Evolutionary conservation across 2,329 filamentous ascomycete species (phyloP).

Genomic region (Microascus cirrosus): DNA sequence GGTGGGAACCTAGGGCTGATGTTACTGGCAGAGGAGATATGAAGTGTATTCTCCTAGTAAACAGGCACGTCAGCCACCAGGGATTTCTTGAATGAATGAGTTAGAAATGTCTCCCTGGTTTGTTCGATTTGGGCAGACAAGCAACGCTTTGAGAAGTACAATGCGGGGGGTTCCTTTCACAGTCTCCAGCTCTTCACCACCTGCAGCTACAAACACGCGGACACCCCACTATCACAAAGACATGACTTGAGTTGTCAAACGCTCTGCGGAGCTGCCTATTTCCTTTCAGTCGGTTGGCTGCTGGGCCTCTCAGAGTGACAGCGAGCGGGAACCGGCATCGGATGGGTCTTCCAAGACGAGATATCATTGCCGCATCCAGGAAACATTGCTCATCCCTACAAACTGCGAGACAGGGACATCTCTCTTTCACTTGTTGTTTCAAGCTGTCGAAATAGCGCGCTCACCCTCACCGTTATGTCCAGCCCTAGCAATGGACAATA

Average conservation of each 20-base stretch:
- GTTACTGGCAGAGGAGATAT: background rate
- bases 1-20: background rate
- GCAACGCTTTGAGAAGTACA: background rate
- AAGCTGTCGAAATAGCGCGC: no score
- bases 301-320: no score
- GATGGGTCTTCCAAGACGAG: no score
- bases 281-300: no score
- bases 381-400: no score
- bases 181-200: background rate
- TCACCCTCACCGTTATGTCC: conserved; percentile 44
- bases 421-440: no score
- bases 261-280: no score
- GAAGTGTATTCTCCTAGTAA: background rate
- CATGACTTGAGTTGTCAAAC: background rate
- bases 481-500: conserved; percentile 69
- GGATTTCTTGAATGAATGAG: background rate
- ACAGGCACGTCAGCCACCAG: background rate
- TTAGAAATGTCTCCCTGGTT: background rate
- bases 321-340: no score
- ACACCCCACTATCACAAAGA: background rate
- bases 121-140: background rate
- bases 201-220: background rate
- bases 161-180: background rate
- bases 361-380: no score
- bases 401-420: background rate